Conservation (phyloP, 2,329 filamentous ascomycete species). For the Ophiocordyceps camponoti-floridani region DNA sequence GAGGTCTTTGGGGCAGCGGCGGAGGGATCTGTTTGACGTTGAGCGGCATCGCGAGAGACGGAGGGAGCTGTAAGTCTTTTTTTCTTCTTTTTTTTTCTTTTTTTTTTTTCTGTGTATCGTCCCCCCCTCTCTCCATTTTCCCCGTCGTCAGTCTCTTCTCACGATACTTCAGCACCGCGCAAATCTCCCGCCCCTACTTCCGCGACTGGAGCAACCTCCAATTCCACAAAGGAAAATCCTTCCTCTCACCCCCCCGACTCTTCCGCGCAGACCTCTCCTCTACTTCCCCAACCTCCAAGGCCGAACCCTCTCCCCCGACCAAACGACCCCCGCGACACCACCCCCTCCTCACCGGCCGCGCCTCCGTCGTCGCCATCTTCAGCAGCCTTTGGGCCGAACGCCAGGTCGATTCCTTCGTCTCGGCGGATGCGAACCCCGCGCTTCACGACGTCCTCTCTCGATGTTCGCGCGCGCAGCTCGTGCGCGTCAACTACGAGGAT, state of each 20-base stretch:
- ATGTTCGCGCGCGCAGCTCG: constrained; percentile 43
- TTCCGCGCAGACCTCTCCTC: constrained; percentile 71
- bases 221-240: constrained; percentile 78
- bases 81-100: too few relatives aligned
- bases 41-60: constrained; percentile 67
- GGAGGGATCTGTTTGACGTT: constrained; percentile 68
- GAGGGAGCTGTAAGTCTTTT: constrained; percentile 58
- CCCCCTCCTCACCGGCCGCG: constrained; percentile 53
- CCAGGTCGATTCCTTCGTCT: constrained; percentile 59
- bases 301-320: constrained; percentile 45
- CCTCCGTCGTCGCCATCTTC: constrained; percentile 67
- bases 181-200: constrained; percentile 80
- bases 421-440: constrained; percentile 46
- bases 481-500: constrained; percentile 81
- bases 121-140: too few relatives aligned
- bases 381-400: constrained; percentile 71
- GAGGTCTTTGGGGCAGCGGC: constrained; percentile 47
- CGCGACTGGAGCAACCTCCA: constrained; percentile 82
- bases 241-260: constrained; percentile 65
- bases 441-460: constrained; percentile 42
- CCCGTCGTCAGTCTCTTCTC: too few relatives aligned
- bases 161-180: constrained; percentile 36
- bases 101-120: too few relatives aligned
- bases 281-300: constrained; percentile 91
- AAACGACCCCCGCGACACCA: constrained; percentile 45